These are phyloP conservation scores for Aspergillus bridgeri DNA, from an alignment of 495 filamentous ascomycete species.

Conservation along the genomic window DNA sequence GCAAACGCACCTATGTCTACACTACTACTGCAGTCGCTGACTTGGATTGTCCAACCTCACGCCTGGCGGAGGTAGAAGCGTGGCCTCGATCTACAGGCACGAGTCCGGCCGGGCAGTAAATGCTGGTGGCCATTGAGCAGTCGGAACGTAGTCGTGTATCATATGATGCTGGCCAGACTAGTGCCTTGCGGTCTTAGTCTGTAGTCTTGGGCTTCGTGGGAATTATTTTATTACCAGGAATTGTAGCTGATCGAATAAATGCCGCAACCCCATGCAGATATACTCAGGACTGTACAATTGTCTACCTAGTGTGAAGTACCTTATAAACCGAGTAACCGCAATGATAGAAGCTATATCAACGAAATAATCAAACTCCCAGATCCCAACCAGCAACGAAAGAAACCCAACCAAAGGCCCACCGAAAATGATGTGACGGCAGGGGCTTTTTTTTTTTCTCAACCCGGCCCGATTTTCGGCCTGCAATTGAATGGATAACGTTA, in stretches of 20 bases:
- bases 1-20: constrained; percentile 18
- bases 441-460: constrained; percentile 36
- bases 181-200: not conserved
- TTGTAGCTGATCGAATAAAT: too few relatives aligned
- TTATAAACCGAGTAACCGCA: not conserved
- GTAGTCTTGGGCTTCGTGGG: too few relatives aligned
- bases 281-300: too few relatives aligned
- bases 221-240: not conserved
- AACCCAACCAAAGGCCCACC: not conserved
- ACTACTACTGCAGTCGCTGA: constrained; percentile 3
- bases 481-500: constrained; percentile 11
- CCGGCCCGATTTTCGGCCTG: constrained; percentile 73
- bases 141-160: constrained; percentile 20
- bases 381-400: constrained; percentile 6
- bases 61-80: constrained; percentile 6
- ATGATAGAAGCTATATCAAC: not conserved
- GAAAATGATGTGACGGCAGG: not conserved
- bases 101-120: not conserved
- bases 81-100: constrained; percentile 4
- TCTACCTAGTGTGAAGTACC: too few relatives aligned
- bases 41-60: constrained; percentile 7
- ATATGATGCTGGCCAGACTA: constrained; percentile 10
- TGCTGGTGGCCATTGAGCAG: constrained; percentile 13
- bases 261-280: too few relatives aligned
- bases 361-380: not conserved